Evolutionary conservation across 305 asterid genomes (phyloP), one percentile per base, ranked within the genome.

Genomic region (Salvia sclarea): DNA sequence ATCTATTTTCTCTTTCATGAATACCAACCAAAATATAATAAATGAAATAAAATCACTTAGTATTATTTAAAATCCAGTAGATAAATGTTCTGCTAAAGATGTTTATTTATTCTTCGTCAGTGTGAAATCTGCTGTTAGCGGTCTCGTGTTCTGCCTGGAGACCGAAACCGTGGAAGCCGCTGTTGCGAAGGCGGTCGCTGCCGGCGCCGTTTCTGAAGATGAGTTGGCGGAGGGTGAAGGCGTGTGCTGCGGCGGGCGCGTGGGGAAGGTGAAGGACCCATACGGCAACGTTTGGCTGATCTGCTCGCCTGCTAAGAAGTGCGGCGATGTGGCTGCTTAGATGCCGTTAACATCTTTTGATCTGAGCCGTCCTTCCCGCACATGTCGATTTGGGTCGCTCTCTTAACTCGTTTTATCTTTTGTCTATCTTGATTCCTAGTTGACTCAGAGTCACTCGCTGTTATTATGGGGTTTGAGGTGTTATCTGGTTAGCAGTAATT

Each of bases 271-370:
- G 17, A 81, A 72, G 79, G 98, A 93, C 68, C 98, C 98, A 0
- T 90, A 69, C 75, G 98, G 97, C 67, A 77, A 80, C 61, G 30
- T 84, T 8, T 92, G 98, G 98, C 55, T 84, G 4, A 81, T 92
- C 65, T 75, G 88, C 80, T 0, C 88, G 0, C 80, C 90, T 0
- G 5, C 85, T 0, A 83, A 83, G 84, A 81, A 75, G 56, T 43
- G 68, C 13, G 85, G 53, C 8, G 85, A 80, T 25, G 90, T 64
- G 81, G 87, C 77, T 33, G 88, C 81, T 8, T 75, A 69, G 54
- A 38, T 33, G 58, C 68, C 57, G 24, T 74, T 54, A 9, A 4
- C 25, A 9, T 31, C 16, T 8, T 44, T 40, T 58, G 43, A 68
- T 74, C 66, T 45, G 45, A 52, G 72, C 30, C 55, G 67, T 41